Base-by-base conservation (phyloP, 306 rosid species). In the Pyrus communis region DNA sequence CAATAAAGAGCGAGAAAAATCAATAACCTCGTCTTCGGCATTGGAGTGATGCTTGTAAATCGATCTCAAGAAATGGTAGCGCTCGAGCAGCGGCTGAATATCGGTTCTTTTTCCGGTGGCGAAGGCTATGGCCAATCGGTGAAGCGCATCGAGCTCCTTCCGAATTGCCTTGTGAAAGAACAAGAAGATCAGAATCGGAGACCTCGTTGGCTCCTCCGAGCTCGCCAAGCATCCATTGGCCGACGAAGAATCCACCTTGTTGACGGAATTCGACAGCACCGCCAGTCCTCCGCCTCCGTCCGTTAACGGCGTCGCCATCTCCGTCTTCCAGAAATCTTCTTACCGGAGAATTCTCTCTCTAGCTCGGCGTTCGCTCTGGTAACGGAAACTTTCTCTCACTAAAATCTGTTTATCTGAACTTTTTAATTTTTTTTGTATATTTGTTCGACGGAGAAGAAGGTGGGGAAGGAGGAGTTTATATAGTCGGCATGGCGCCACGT, bases 11-110 rank as follows among this genome's bases (percentile, higher is more conserved):
- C 11, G n/a, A 49, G 18, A 30, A 80, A 84, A 81, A 82, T 64
- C 49, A 75, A 1, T 46, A 67, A 95, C 99, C 99, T 96, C 98
- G 80, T 96, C 99, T 87, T 96, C 99, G 33, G 98, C 99, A 96
- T 88, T 89, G 93, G 89, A 88, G 85, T 96, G 98, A 82, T 92
- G 93, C 83, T 87, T 88, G 79, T 92, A 96, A 76, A 96, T 89
- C 75, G 96, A 90, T 79, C 91, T 88, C 69, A 96, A 80, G 75
- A 96, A 96, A 96, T 79, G 93, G 71, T 92, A 96, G 55, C 88
- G 91, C 42, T 91, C 91, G 38, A 79, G 84, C 61, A 96, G 83
- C 7, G 99, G 91, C 57, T 70, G 80, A 66, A 96, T 88, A 70
- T 96, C 96, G 6, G 93, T 79, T 77, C 86, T 76, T 59, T 79